Base-by-base conservation (phyloP, 2,329 filamentous ascomycete species). In the Plectosphaerella cucumerina region DNA sequence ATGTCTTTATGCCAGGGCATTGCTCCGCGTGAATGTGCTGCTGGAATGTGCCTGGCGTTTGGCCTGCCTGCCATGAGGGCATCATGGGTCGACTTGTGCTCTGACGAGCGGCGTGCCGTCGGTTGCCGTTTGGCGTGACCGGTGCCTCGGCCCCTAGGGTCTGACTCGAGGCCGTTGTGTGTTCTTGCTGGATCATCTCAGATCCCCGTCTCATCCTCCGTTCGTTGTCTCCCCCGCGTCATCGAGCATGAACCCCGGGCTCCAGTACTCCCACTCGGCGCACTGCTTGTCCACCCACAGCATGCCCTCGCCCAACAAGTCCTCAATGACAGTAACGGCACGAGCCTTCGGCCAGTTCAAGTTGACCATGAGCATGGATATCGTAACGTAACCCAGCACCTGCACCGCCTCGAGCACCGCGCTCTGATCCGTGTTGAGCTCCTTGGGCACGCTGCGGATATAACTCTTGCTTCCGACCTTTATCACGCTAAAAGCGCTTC, bases 361-460 rank as follows among this genome's bases (percentile, higher is more conserved):
- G 65, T 99, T 99, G 47, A 87, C 72, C 70, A 88, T 86, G 50
- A 99, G 72, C 88, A 97, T 95, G 1, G 87, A 88, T 15, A 96
- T 82, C 52, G 87, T 96, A 48, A 97, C 89, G 63, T 90, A 96
- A 1, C 94, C 93, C 10, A 97, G 75, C 10, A 97, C 77, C 68
- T 97, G 90, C 8, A 90, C 90, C 1, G 89, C 92, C 73, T 97
- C 94, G 6, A 99, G 80, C 12, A 96, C 93, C 2, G 87, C 89
- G 47, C 89, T 89, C 73, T 99, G 94, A 66, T 99, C 94, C 14
- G 84, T 92, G 66, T 96, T 97, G 55, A 99, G 79, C 71, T 99
- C 94, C 67, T 95, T 94, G 1, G 94, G 94, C 39, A 99, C 86
- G 4, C 90, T 96, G 23, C 94, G 84, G 50, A 99, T 93, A 70